Conservation (phyloP, 208 protist species). For the Spongospora subterranea region DNA sequence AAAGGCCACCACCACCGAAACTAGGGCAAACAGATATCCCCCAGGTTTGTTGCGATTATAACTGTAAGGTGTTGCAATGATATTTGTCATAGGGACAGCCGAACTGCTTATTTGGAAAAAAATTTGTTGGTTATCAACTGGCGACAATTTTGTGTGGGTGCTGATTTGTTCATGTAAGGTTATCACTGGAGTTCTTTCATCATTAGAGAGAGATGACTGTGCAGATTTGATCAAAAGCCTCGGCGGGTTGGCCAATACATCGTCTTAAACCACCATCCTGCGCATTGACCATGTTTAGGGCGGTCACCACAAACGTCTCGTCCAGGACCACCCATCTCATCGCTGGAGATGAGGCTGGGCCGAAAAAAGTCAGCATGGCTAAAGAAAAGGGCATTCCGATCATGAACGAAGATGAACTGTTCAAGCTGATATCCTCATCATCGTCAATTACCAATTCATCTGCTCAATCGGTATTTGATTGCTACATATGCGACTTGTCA, state of each 20-base stretch:
- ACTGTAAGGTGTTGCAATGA: not conserved
- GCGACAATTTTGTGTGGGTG: not conserved
- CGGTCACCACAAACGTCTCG: slow-evolving; percentile 4
- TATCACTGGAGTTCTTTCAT: slow-evolving; percentile 57
- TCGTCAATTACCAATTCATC: too few relatives aligned
- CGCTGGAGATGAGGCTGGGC: not conserved
- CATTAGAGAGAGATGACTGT: slow-evolving; percentile 60
- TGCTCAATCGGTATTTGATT: too few relatives aligned
- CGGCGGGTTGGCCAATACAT: slow-evolving; percentile 26
- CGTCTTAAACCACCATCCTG: not conserved
- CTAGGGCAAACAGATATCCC: not conserved
- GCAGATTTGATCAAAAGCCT: slow-evolving; percentile 59
- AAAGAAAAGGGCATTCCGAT: not conserved
- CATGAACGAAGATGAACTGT: slow-evolving; percentile 28
- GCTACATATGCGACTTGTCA: too few relatives aligned
- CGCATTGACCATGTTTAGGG: not conserved
- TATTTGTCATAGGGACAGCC: slow-evolving; percentile 15
- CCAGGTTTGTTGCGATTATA: not conserved
- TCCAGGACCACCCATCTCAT: slow-evolving; percentile 7
- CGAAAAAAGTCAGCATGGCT: not conserved
- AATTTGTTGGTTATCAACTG: not conserved
- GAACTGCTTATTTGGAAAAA: slow-evolving; percentile 22
- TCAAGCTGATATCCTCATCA: not conserved
- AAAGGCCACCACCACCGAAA: not conserved
- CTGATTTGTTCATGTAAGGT: slow-evolving; percentile 62